Base-by-base conservation (phyloP, 768 basidiomycete species). In the Boletus insuetus region DNA sequence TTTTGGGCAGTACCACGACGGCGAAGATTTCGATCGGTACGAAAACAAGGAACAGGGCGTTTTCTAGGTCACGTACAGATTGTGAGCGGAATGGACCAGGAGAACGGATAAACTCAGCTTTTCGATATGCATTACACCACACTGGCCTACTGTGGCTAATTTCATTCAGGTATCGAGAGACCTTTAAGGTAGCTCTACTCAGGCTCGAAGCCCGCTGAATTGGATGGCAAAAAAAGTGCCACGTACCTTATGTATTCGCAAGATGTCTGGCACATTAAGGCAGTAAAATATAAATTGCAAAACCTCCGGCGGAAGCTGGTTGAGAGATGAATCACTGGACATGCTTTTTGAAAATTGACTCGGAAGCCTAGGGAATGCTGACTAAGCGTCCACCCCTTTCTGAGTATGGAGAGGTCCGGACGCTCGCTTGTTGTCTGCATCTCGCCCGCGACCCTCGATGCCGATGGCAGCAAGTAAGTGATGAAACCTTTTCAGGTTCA, bases 21-120 rank as follows among this genome's bases (percentile, higher is more conserved):
- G n/a, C 54, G 53, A 11, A 65, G 32, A 50, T 56, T 59, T 10
- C 20, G 40, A 3, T 51, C 34, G 13, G 49, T 24, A 14, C 58
- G 61, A 24, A 38, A 54, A 20, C 60, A 47, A 4, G 46, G 16
- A 20, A 62, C 47, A 11, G 62, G 46, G 46, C 45, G 2, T 31
- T 29, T 49, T 64, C 63, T 12, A 64, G 43, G 22, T 56, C 60
- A 19, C 19, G 35, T 9, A 49, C 53, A 6, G 53, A 49, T n/a
- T 65, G 64, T 3, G 44, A 54, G 32, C 31, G 47, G 20, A 59
- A 56, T 12, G 60, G 64, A 1, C 64, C 64, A 1, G 64, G 60
- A 20, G 52, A 56, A 16, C 44, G 49, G 45, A 65, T 17, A n/a
- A 62, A 51, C 17, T 46, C n/a, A 34, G 56, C 42, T 3, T 32